Evolutionary conservation across 805 yeast species (phyloP), one percentile per base, ranked within the genome.

Genomic region (Lipomyces starkeyi): DNA sequence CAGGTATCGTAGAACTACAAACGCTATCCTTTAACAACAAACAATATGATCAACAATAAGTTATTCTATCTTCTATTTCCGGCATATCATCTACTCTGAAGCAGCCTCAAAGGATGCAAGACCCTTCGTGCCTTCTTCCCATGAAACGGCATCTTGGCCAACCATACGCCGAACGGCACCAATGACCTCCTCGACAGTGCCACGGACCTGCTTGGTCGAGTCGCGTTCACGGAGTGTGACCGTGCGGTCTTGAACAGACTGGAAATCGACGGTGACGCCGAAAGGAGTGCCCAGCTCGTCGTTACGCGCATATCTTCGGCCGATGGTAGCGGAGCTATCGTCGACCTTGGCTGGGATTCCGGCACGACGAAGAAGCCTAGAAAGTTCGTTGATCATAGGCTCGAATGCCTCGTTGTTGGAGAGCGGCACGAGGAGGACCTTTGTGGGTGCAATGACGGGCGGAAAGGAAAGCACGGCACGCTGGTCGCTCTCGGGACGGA

Each of bases 201-300:
- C 99, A 85, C 99, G 91, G 61, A 93, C 97, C 84, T 94, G 99
- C 79, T 88, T 90, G 47, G 98, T 95, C 65, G 97, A 86, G 80
- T 94, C 99, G 84, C 99, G 91, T 82, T 94, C 98, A 85, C 99
- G 91, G 78, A 94, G 85, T 47, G 99, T 94, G 73, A 94, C 91
- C 14, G 97, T 88, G 61, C 87, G 86, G 78, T 94, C 98, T 78
- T 89, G 86, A 71, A 91, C 86, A 64, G 97, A 89, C 73, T 94
- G 98, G 80, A 95, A 94, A 81, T 94, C 99, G 75, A 94, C 90
- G 72, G 99, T 94, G 81, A 94, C 87, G 80, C 99, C 99, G 79
- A 95, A 95, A 75, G 99, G 99, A 64, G 98, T 95, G 81, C 99
- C 99, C 78, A 94, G 86, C 83, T 94, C 99, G 81, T 94, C 99